These are phyloP conservation scores for Exsudoporus floridanus DNA, from an alignment of 1,284 basidiomycete species.

Conservation along the genomic window DNA sequence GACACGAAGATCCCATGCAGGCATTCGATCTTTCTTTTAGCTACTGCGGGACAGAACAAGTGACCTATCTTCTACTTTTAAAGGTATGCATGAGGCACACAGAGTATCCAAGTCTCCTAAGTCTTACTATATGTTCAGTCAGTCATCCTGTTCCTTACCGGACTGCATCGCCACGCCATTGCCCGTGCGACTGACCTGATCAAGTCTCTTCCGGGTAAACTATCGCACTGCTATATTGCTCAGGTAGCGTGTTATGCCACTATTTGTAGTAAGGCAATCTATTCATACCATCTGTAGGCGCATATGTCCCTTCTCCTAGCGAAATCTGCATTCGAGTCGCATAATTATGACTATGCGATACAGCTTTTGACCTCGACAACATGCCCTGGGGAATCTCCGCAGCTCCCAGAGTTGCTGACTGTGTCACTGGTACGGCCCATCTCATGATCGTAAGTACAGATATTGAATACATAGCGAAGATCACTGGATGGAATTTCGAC, in stretches of 20 bases:
- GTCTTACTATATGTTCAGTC: slow-evolving; percentile 10
- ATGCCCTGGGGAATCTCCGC: slow-evolving; percentile 3
- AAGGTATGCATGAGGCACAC: slow-evolving; percentile 6
- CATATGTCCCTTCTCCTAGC: slow-evolving; percentile 19
- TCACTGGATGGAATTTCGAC: slow-evolving; percentile 20
- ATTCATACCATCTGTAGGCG: slow-evolving; percentile 1
- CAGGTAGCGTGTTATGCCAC: slow-evolving; percentile 9
- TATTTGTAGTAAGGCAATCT: neutral
- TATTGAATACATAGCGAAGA: slow-evolving; percentile 10
- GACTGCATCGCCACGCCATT: slow-evolving; percentile 9
- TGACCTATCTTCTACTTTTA: slow-evolving; percentile 12
- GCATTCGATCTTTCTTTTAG: slow-evolving; percentile 20
- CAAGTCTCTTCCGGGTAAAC: neutral
- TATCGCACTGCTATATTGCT: neutral
- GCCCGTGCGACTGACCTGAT: slow-evolving; percentile 13
- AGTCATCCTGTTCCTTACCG: slow-evolving; percentile 14
- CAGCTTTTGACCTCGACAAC: slow-evolving; percentile 9
- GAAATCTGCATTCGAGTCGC: slow-evolving; percentile 12
- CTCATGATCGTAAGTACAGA: neutral
- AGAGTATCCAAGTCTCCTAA: neutral
- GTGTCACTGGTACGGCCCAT: slow-evolving; percentile 16
- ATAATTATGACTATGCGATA: slow-evolving; percentile 10
- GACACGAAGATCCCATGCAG: slow-evolving; percentile 22
- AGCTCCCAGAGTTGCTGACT: slow-evolving; percentile 15
- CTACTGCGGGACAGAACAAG: slow-evolving; percentile 5